These are phyloP conservation scores for Colletotrichum musicola DNA, from an alignment of 2,329 filamentous ascomycete genomes.

Conservation along the genomic window DNA sequence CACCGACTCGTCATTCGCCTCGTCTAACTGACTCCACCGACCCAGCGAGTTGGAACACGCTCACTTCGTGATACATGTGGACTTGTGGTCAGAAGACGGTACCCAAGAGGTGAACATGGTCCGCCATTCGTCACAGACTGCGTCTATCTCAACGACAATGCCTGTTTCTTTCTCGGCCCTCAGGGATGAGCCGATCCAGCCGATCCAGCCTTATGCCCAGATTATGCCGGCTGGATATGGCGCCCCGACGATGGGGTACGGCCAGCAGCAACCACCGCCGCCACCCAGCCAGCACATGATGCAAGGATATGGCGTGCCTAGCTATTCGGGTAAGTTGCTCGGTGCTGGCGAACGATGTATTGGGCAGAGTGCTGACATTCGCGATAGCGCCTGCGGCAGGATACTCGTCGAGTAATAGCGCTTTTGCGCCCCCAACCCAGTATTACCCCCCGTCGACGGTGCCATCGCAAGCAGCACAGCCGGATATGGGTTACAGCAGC, in stretches of 20 bases:
- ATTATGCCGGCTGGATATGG: conserved; percentile 24
- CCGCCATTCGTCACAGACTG: conserved; percentile 73
- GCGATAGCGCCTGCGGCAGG: conserved; percentile 2
- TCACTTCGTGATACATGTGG: conserved; percentile 72
- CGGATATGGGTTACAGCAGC: conserved; percentile 42
- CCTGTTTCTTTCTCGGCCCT: conserved; percentile 77
- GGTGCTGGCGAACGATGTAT: not conserved
- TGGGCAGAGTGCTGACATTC: not conserved
- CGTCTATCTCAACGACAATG: conserved; percentile 85
- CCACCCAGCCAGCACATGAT: conserved; percentile 18
- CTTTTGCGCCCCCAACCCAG: conserved; percentile 53
- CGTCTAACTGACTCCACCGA: conserved; percentile 44
- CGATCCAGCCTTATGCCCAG: conserved; percentile 43
- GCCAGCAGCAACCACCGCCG: conserved; percentile 27
- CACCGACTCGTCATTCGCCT: not conserved
- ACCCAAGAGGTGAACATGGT: conserved; percentile 75
- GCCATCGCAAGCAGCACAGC: conserved; percentile 46
- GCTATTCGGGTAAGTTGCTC: conserved; percentile 29
- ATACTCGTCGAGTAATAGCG: conserved; percentile 43
- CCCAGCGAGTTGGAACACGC: conserved; percentile 69
- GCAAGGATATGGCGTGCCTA: conserved; percentile 20
- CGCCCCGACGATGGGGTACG: conserved; percentile 24
- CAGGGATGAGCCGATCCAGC: conserved; percentile 34
- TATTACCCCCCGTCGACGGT: conserved; percentile 49
- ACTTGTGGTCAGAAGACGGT: conserved; percentile 76